Conservation (phyloP, 257 asterid genomes). For the Rubia yunnanensis region DNA sequence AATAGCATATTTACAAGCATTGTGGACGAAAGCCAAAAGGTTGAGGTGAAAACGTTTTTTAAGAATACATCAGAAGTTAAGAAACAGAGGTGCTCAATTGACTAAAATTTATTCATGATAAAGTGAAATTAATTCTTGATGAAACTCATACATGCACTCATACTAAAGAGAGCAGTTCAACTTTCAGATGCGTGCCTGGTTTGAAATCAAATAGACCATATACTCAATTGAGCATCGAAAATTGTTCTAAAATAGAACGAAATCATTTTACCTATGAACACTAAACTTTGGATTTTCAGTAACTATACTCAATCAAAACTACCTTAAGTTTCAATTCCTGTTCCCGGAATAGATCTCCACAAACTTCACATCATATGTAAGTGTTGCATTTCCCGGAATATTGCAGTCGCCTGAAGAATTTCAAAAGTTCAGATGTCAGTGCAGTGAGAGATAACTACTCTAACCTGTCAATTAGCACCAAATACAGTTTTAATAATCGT, state of each 20-base stretch:
- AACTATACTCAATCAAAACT: constrained; percentile 18
- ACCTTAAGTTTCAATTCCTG: constrained; percentile 31
- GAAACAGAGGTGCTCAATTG: neutral
- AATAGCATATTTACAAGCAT: neutral
- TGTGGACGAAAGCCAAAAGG: neutral
- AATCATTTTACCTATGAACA: neutral
- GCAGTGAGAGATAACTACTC: neutral
- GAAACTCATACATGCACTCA: neutral
- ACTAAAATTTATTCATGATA: neutral
- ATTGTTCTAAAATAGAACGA: neutral
- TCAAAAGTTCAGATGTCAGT: neutral
- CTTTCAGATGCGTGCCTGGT: neutral
- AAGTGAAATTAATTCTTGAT: neutral
- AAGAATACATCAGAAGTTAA: too few species aligned
- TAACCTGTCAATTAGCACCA: neutral
- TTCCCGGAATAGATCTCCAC: constrained; percentile 67
- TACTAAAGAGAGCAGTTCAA: neutral
- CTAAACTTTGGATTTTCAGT: neutral
- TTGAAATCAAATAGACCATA: neutral
- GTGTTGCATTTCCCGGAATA: constrained; percentile 84
- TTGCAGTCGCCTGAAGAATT: constrained; percentile 69
- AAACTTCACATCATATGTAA: constrained; percentile 57
- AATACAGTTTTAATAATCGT: neutral
- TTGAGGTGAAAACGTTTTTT: neutral
- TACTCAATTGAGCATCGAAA: neutral